Evolutionary conservation across 2,329 filamentous ascomycete genomes (phyloP), one percentile per base, ranked within the genome.

Genomic region (Diaporthe velutina): DNA sequence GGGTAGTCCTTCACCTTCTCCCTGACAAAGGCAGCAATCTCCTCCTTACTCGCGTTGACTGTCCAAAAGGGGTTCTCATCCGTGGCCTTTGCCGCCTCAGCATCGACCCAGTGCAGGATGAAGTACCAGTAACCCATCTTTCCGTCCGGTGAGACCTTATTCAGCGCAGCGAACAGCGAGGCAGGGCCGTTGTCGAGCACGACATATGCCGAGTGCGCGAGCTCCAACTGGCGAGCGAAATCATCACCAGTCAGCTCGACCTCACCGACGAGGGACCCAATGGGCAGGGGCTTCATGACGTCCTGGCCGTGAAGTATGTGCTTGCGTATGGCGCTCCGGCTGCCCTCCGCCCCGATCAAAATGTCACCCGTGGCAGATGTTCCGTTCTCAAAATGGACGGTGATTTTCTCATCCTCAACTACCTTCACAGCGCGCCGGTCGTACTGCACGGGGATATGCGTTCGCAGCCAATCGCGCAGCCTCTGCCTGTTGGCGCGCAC

Each of bases 261-360:
- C 76, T 80, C 77, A 30, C 82, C 83, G 22, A 78, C 67, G 42
- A 84, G 78, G 9, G 78, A 77, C 19, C 78, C 80, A 50, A 80
- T 76, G 7, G 80, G 79, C 10, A 81, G 76, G 1, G 78, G 48
- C 28, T 74, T 76, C 30, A 84, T 76, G 13, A 80, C 77, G 28
- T 83, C 80, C 22, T 77, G 48, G 4, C 75, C 77, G 5, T 76
- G 73, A 2, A 84, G 78, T 17, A 84, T 76, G 50, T 80, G 78
- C 61, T 81, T 79, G 22, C 84, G 80, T 8, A 83, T 80, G 78
- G 74, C 80, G 40, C 83, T 85, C 52, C 81, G 82, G 7, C 82
- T 79, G 8, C 88, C 88, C 76, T 90, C 88, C 17, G 84, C 85
- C 22, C 85, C 87, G 17, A 89, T 80, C 1, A 89, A 78, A 4